These are phyloP conservation scores for Umbilicus rupestris DNA, from an alignment of 164 flowering plant species.

Conservation along the genomic window DNA sequence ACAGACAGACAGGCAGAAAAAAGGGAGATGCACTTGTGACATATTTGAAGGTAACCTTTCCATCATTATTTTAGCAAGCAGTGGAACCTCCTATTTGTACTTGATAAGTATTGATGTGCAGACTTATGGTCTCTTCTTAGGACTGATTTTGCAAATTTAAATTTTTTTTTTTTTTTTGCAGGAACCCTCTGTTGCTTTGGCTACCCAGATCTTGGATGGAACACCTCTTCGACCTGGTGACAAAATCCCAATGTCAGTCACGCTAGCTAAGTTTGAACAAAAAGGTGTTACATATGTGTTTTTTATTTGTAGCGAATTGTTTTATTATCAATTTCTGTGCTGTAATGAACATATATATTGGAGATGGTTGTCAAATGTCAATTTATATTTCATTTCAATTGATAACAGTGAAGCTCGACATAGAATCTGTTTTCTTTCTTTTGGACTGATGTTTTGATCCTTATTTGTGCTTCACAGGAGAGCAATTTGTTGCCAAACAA, in stretches of 20 bases:
- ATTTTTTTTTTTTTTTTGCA: conserved; percentile 16
- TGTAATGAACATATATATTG: neutral
- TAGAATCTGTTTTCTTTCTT: neutral
- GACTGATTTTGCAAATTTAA: conserved; percentile 2
- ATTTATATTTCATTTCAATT: neutral
- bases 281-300: conserved; percentile 47
- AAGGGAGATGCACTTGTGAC: conserved; percentile 95
- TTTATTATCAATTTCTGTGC: neutral
- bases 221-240: conserved; percentile 76
- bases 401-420: neutral
- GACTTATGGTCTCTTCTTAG: neutral
- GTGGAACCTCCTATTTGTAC: neutral
- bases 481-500: conserved; percentile 70
- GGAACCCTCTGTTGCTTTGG: conserved; percentile 94
- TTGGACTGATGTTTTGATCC: conserved; percentile 8
- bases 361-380: neutral
- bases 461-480: conserved; percentile 42
- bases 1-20: conserved; percentile 74
- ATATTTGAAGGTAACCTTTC: conserved; percentile 61
- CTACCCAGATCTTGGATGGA: conserved; percentile 80
- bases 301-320: neutral
- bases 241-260: conserved; percentile 64
- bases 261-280: conserved; percentile 89
- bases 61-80: neutral
- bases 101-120: neutral